phyloP scores from a whole-genome alignment of 306 rosid species.

The Luffa aegyptiaca region DNA sequence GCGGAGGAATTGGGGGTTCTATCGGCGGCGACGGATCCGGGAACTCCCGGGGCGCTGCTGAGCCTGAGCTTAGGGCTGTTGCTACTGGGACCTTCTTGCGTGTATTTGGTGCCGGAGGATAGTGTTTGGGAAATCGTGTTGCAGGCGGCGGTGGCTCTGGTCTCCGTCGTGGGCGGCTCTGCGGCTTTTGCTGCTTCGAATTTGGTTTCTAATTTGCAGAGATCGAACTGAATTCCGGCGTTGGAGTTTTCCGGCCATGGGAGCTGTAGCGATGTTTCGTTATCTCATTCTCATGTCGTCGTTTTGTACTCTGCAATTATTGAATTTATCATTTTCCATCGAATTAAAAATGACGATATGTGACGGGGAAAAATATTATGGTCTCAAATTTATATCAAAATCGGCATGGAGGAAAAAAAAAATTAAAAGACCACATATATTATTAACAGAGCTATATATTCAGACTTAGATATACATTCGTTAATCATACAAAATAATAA shows the following conservation, averaged over 20 bases:
- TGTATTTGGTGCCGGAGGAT: slow-evolving; percentile 79
- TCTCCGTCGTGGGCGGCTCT: slow-evolving; percentile 56
- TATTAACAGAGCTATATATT: no score
- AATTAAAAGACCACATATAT: no score
- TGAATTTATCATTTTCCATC: background rate
- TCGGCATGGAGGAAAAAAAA: no score
- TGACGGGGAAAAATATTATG: background rate
- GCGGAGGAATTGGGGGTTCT: slow-evolving; percentile 85
- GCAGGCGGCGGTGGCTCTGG: slow-evolving; percentile 45
- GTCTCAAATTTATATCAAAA: background rate
- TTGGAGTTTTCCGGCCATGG: background rate
- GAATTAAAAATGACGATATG: background rate
- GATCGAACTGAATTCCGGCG: slow-evolving; percentile 23
- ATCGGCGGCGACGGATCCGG: slow-evolving; percentile 86
- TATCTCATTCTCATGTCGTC: background rate
- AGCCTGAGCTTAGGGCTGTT: slow-evolving; percentile 52
- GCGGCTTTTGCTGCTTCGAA: slow-evolving; percentile 80
- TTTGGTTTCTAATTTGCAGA: slow-evolving; percentile 81
- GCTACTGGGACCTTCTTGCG: slow-evolving; percentile 64
- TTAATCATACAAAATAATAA: no score
- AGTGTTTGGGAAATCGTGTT: slow-evolving; percentile 37
- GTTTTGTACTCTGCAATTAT: background rate
- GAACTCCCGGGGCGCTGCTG: slow-evolving; percentile 58
- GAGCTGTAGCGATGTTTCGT: background rate
- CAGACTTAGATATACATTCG: no score